phyloP scores from a whole-genome alignment of 768 basidiomycete species.

The Trametes coccinea region DNA sequence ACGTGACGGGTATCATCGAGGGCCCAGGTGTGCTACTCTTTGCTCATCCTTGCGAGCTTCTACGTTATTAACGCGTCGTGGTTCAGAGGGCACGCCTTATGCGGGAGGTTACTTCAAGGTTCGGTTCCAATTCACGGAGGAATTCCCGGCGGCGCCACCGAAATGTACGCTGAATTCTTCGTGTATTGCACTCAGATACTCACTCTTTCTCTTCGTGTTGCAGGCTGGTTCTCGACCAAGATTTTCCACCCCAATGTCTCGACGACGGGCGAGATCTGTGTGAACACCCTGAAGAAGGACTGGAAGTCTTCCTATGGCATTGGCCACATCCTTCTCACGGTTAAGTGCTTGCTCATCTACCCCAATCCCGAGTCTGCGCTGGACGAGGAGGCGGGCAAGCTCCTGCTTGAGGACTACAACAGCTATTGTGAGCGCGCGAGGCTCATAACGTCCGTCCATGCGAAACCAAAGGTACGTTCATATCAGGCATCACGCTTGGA shows the following conservation, averaged over 20 bases:
- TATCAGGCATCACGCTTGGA: neutral
- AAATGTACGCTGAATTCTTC: conserved; percentile 63
- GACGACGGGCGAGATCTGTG: conserved; percentile 87
- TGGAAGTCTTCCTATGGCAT: conserved; percentile 94
- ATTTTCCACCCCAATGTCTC: conserved; percentile 99
- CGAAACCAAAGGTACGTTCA: conserved; percentile 65
- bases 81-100: conserved; percentile 63
- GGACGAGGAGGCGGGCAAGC: conserved; percentile 94
- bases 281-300: conserved; percentile 96
- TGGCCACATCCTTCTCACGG: conserved; percentile 85
- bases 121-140: conserved; percentile 88
- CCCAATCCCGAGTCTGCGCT: conserved; percentile 96
- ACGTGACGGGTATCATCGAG: conserved; percentile 84
- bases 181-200: neutral
- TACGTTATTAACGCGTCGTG: conserved; percentile 20
- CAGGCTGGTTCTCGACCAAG: conserved; percentile 91
- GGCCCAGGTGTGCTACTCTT: conserved; percentile 73
- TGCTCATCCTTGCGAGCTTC: neutral
- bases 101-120: conserved; percentile 71
- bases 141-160: conserved; percentile 91
- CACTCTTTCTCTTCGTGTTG: neutral
- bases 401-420: conserved; percentile 86
- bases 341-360: conserved; percentile 94
- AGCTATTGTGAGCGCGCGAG: conserved; percentile 84
- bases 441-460: conserved; percentile 90